Evolutionary conservation across 139 green algal genomes (phyloP), one percentile per base, ranked within the genome.

Genomic region (Bryopsis sp.): DNA sequence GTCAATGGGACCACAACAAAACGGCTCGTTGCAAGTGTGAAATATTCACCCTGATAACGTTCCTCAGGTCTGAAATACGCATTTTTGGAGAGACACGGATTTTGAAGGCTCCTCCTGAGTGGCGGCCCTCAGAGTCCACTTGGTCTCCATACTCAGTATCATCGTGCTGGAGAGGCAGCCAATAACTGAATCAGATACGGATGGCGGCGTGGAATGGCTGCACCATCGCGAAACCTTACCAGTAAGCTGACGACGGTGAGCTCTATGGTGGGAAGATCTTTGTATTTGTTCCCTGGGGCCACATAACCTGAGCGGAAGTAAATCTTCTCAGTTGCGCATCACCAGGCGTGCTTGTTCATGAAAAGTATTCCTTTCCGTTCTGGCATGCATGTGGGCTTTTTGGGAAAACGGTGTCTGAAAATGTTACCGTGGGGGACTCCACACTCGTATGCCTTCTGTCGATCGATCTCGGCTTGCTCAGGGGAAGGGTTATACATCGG

Each of bases 401-500:
- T n/a, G n/a, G n/a, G n/a, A n/a, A n/a, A n/a, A n/a, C n/a, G n/a
- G n/a, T n/a, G n/a, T n/a, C n/a, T n/a, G n/a, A n/a, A n/a, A 50
- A 50, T 24, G 15, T 73, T 32, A 91, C 86, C 89, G 67, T 96
- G 88, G 2, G 90, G 90, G n/a, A 95, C 72, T 0, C 87, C 86
- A 2, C 64, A 46, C 34, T 82, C 82, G 63, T 89, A 95, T 1
- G 90, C 90, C 28, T 70, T 71, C 26, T 67, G 54, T 11, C 88
- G 63, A 81, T 95, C 88, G 8, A 47, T 74, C 34, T 95, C 87
- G 11, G 86, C 88, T 64, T 95, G 81, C 46, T 96, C 88, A 35
- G 78, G 72, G 22, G 72, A 88, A 29, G 90, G 88, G 2, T 88
- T 62, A 65, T 97, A 97, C 85, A 93, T 88, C 0, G 81, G 75